Base-by-base conservation (phyloP, 2,329 filamentous ascomycete genomes). In the Diaporthe batatas region DNA sequence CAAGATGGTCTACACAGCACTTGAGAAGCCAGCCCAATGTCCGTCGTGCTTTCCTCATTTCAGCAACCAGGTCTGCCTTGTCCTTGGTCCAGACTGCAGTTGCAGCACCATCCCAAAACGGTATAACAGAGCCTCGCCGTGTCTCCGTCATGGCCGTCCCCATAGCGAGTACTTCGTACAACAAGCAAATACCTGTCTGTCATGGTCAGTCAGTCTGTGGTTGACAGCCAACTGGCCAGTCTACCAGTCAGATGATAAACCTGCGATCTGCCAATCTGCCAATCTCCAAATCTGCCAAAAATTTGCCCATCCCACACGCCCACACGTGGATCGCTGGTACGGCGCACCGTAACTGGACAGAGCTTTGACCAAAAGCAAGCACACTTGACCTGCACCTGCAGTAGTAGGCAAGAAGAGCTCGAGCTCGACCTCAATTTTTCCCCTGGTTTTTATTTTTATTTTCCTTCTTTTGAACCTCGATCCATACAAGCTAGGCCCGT, bases 261-360 rank as follows among this genome's bases (percentile, higher is more conserved):
- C 53, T 42, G 36, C 23, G 57, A 44, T 62, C 57, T 62, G 58
- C 42, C 58, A 64, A 49, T 16, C 59, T 65, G 44, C 44, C 62
- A 18, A 12, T 49, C 59, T 65, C 42, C 39, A 36, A 18, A 23
- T 25, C 62, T 47, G 18, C 16, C 44, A 47, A 29, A 29, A 29
- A 47, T 53, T 47, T 67, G 47, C 42, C 59, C 29, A 34, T 18
- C 44, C 18, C 47, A 67, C 32, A 36, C 32, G 39, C 44, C 18
- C 47, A 67, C 32, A 36, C 32, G 39, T 18, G 39, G 14, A 16
- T 42, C 16, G 16, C 39, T 6, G 39, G 39, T 42, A 42, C 39
- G 12, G 39, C 5, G 42, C n/a, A n/a, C 8, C 25, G 39, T 47
- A 39, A 67, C 32, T 51, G 44, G 62, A 51, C 44, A 51, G 23